Base-by-base conservation (phyloP, 768 basidiomycete genomes). In the Cyclocybe aegerita region DNA sequence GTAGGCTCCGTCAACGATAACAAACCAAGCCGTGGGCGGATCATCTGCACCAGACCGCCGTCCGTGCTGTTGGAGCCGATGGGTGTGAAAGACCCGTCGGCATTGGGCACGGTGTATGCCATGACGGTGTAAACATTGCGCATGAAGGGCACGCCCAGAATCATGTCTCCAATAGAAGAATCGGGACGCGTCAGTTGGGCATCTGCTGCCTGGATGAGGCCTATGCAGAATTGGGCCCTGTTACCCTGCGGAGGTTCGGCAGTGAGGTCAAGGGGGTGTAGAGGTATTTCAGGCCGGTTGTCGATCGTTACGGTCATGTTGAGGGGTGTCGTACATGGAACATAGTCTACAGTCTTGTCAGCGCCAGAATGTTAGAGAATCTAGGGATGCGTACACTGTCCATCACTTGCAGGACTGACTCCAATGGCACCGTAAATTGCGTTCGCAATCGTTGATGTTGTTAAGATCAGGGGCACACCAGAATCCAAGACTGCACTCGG, bases 181-280 rank as follows among this genome's bases (percentile, higher is more conserved):
- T 56, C 49, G 0, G 73, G 56, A 2, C 58, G 61, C 9, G 65
- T 57, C 39, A 88, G 74, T 10, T 66, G 56, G 8, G 65, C 52
- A 37, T 79, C 75, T 11, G 74, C 77, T 17, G 80, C 62, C 59
- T 90, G 88, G 55, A 91, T 86, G 40, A 88, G 67, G 12, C 89
- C 89, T 1, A 78, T 67, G 68, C 89, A 91, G 56, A 56, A 71
- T 5, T 70, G 64, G 5, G 79, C 68, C 8, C 64, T 59, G 17
- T 78, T 73, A 48, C 75, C 70, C 7, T 67, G 57, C 0, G 67
- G 61, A 0, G 84, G 78, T 44, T 77, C 67, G 0, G 72, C 60
- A 4, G 86, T 83, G 7, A 92, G 70, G 62, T 92, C 88, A 46
- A 92, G 82, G 0, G 89, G 90, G 57, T 92, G 90, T 2, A 91